These are phyloP conservation scores for Priceomyces haplophilus DNA, from an alignment of 805 yeast species.

Conservation along the genomic window DNA sequence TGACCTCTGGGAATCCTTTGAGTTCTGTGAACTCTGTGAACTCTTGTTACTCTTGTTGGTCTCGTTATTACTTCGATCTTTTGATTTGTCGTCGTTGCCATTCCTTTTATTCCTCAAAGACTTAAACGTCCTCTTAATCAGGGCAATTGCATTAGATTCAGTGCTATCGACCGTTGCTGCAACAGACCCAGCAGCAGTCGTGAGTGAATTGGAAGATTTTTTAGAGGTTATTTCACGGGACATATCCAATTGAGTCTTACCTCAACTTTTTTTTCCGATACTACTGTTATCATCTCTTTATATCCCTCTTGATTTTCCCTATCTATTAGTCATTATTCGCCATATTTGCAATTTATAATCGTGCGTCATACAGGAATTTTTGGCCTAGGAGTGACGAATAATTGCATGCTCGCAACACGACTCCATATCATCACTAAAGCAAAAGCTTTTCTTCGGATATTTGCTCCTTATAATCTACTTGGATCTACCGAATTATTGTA, in stretches of 20 bases:
- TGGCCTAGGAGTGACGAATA: too few relatives aligned
- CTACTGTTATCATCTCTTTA: background rate
- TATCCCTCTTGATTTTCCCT: too few relatives aligned
- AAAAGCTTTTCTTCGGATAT: too few relatives aligned
- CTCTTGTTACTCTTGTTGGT: too few relatives aligned
- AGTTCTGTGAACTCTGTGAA: too few relatives aligned
- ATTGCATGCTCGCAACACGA: too few relatives aligned
- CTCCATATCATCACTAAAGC: too few relatives aligned
- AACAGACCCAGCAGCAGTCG: constrained; percentile 4
- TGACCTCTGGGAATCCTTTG: too few relatives aligned
- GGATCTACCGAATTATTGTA: too few relatives aligned
- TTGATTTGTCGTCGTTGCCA: background rate
- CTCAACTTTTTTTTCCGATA: background rate
- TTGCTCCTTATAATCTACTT: background rate
- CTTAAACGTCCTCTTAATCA: background rate
- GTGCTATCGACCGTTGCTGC: background rate
- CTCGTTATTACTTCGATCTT: background rate
- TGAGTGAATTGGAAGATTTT: constrained; percentile 5
- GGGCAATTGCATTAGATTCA: background rate
- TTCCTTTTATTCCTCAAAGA: background rate
- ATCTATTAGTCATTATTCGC: too few relatives aligned
- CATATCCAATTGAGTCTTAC: background rate
- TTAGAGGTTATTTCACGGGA: background rate
- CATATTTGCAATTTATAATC: background rate
- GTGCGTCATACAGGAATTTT: too few relatives aligned